Base-by-base conservation (phyloP, 805 yeast species). In the Saccharomycopsis sp. region DNA sequence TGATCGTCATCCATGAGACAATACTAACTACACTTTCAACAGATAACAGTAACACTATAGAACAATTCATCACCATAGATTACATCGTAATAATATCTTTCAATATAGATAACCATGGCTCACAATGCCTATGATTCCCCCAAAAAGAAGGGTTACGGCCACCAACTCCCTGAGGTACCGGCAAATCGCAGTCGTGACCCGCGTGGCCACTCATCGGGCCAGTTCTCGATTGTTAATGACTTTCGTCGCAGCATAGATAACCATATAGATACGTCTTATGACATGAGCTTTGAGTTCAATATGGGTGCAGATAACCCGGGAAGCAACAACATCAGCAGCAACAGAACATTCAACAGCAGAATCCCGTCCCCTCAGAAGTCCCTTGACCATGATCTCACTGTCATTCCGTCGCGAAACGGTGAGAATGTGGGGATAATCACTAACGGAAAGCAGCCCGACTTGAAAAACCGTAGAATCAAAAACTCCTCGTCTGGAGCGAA, bases 211-310 rank as follows among this genome's bases (percentile, higher is more conserved):
- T 52, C 59, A 15, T 56, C 62, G 5, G 60, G 60, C 17, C 62
- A 59, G 25, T 59, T 15, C 24, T 56, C 59, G 14, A n/a, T 59
- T 1, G 63, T 61, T 24, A 61, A 61, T 38, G 63, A 58, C 41
- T 61, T 61, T 52, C 62, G 62, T 14, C 24, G 58, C 20, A 61
- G 60, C 24, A 52, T 61, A 9, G 57, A 61, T 25, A 61, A 54
- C 35, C 63, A 61, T 41, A 58, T 61, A 19, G 63, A 61, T 52
- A 61, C 62, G 1, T 61, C 63, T 1, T 61, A 61, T 25, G 63
- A 61, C 47, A 61, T 61, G 58, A 56, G 52, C 24, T 61, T 61
- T 50, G 49, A 57, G 2, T 58, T 61, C 41, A 59, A 61, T 34
- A 23, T 17, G n/a, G 17, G 17, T 17, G 20, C 24, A 5, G 44